phyloP scores from a whole-genome alignment of 768 basidiomycete species.

The Hemileccinum impolitum region DNA sequence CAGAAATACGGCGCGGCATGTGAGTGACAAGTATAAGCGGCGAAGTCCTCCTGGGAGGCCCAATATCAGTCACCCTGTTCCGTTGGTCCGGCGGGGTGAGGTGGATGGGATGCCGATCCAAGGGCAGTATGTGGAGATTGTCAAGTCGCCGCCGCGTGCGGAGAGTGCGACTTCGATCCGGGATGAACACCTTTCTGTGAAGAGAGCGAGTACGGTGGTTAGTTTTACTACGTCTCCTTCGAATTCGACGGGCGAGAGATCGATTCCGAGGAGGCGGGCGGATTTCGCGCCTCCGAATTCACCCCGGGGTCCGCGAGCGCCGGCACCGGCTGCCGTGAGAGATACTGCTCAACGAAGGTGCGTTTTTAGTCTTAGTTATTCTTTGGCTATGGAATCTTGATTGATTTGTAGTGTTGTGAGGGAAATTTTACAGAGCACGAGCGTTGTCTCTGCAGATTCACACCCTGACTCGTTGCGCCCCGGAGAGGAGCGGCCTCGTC shows the following conservation, averaged over 20 bases:
- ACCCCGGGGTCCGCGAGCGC: constrained; percentile 35
- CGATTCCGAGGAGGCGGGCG: constrained; percentile 62
- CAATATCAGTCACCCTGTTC: constrained; percentile 58
- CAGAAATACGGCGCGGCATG: constrained; percentile 60
- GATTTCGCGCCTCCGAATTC: constrained; percentile 65
- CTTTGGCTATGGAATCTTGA: background rate
- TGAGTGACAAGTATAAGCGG: constrained; percentile 57
- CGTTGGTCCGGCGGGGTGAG: constrained; percentile 27
- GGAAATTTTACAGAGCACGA: constrained; percentile 50
- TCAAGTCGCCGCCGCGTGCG: constrained; percentile 13
- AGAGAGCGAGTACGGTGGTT: constrained; percentile 40
- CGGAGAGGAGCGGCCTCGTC: constrained; percentile 45
- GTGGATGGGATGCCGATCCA: constrained; percentile 26
- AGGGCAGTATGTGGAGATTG: constrained; percentile 34
- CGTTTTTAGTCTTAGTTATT: background rate
- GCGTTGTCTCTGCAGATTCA: constrained; percentile 35
- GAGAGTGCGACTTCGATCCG: constrained; percentile 39
- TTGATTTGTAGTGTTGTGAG: constrained; percentile 41
- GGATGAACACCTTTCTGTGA: constrained; percentile 30
- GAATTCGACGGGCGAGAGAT: constrained; percentile 59
- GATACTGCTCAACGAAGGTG: constrained; percentile 27
- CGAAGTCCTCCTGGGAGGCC: constrained; percentile 41
- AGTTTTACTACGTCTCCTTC: constrained; percentile 57
- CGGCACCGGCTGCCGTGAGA: constrained; percentile 15
- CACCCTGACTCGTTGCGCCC: constrained; percentile 30